Conservation (phyloP, 2,329 filamentous ascomycete genomes). For the Fusarium sp. region DNA sequence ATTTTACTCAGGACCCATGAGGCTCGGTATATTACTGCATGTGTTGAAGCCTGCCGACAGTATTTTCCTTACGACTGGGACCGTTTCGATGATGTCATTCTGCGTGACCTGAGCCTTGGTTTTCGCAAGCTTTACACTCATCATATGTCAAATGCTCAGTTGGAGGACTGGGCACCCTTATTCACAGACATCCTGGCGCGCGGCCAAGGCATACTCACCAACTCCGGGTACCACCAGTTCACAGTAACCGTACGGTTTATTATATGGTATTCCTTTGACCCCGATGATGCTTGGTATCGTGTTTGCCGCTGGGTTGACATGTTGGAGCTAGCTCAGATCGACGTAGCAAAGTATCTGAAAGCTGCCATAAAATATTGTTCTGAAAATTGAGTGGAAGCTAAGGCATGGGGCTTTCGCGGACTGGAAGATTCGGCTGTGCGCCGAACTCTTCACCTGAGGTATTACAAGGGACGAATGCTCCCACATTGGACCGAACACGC, state of each 20-base stretch:
- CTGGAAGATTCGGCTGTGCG: accelerated
- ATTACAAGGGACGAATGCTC: background rate
- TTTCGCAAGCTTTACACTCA: accelerated
- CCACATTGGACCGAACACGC: accelerated
- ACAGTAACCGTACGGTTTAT: accelerated
- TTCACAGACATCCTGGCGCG: accelerated
- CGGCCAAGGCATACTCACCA: accelerated
- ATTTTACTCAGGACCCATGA: accelerated
- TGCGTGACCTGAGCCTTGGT: background rate
- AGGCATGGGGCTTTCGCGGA: accelerated
- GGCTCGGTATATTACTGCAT: accelerated
- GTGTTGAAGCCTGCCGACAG: background rate
- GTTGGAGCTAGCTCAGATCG: background rate
- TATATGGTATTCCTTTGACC: background rate
- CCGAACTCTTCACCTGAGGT: accelerated
- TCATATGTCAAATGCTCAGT: background rate
- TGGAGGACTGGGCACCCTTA: background rate
- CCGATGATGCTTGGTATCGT: background rate
- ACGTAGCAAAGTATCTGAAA: accelerated
- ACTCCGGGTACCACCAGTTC: accelerated
- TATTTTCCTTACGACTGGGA: accelerated
- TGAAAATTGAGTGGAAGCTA: accelerated
- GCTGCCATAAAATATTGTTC: accelerated
- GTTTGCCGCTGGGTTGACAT: background rate
- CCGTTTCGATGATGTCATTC: accelerated